These are phyloP conservation scores for Camptophora hylomeconis DNA, from an alignment of 2,329 filamentous ascomycete species.

Conservation along the genomic window DNA sequence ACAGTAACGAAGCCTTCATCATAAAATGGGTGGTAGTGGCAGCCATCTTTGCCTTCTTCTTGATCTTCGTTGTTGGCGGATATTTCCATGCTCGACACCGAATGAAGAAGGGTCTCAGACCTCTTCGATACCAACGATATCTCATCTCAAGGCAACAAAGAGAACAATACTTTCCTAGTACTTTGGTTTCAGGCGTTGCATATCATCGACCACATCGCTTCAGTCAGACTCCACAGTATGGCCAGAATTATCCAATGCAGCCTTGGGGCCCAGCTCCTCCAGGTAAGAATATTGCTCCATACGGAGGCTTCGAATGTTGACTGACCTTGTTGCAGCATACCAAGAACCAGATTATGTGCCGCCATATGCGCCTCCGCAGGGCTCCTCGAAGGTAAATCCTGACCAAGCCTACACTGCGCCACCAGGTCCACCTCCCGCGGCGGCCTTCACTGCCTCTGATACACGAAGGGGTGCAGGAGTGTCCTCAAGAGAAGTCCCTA, in stretches of 20 bases:
- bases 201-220: neutral
- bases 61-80: conserved; percentile 52
- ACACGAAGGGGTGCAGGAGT: no score
- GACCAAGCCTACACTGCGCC: conserved; percentile 14
- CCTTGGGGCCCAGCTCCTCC: conserved; percentile 16
- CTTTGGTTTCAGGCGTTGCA: neutral
- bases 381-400: conserved; percentile 19
- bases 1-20: conserved; percentile 47
- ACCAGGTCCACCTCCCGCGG: conserved; percentile 4
- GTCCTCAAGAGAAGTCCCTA: no score
- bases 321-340: conserved; percentile 8
- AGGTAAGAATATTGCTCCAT: conserved; percentile 8
- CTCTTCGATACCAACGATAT: conserved; percentile 54
- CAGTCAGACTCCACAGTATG: conserved; percentile 5
- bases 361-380: conserved; percentile 16
- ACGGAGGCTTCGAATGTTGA: conserved; percentile 1
- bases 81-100: conserved; percentile 57
- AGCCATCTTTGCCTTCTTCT: conserved; percentile 44
- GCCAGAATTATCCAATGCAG: conserved; percentile 16
- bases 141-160: conserved; percentile 28
- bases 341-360: conserved; percentile 15
- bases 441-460: no score
- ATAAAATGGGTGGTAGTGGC: conserved; percentile 62
- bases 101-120: conserved; percentile 50
- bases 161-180: conserved; percentile 17